Evolutionary conservation across 2,329 filamentous ascomycete species (phyloP), one percentile per base, ranked within the genome.

Genomic region (Magnaporthiopsis incrustans): DNA sequence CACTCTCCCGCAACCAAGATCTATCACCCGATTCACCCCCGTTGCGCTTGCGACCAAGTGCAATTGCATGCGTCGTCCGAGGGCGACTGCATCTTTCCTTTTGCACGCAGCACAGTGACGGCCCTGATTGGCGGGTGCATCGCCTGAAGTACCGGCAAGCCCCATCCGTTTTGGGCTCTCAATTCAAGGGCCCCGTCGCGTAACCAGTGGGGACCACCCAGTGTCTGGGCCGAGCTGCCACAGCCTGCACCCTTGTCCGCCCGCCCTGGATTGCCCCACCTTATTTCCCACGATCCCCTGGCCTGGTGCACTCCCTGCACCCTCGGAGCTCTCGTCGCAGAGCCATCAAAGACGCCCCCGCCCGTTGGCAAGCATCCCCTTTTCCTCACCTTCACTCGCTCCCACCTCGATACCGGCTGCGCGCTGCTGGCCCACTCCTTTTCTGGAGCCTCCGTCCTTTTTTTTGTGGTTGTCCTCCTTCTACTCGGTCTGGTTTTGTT

Each of bases 261-360:
- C 58, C 33, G 61, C 64, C 62, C 33, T 57, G 33, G 59, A 56
- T 57, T 35, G 60, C 61, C 22, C 66, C 66, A 65, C 63, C 61
- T 61, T 66, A 65, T 67, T 67, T 65, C 64, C 64, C 66, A 67
- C 60, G 61, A 63, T 60, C 50, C 63, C 59, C 44, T 62, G 64
- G 50, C 38, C 33, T 61, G 26, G 25, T 53, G 60, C 59, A 57
- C 44, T 53, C 18, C 44, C n/a, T 22, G 44, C 44, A 53, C 44
- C 44, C 44, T 22, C 44, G 44, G n/a, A 53, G 44, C 44, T 53
- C 44, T 25, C 44, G 59, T 64, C 63, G 63, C 65, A 65, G 64
- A 59, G 65, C 59, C 61, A 65, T 63, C 59, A 65, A 32, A 60
- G 22, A n/a, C 58, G 63, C 64, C 25, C 59, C 18, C 62, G 53